phyloP scores from a whole-genome alignment of 2,329 filamentous ascomycete genomes.

The Cercospora brassicicola region DNA sequence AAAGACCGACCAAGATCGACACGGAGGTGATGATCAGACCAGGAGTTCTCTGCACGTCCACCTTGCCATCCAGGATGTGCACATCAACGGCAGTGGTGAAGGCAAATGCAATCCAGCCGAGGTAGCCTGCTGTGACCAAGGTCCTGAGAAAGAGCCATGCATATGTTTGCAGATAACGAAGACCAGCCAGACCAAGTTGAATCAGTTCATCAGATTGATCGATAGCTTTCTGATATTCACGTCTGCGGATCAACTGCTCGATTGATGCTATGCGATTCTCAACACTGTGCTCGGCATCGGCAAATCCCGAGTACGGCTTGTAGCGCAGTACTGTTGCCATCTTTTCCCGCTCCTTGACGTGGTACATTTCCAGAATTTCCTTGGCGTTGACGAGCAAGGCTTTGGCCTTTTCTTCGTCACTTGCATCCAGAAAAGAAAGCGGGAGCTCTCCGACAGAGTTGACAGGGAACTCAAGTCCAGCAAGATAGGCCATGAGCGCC shows the following conservation, averaged over 20 bases:
- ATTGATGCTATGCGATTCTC: conserved; percentile 69
- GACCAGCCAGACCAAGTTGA: conserved; percentile 71
- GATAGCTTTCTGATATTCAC: conserved; percentile 74
- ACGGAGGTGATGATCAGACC: conserved; percentile 67
- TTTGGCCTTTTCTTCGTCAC: conserved; percentile 73
- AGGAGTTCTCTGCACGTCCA: conserved; percentile 63
- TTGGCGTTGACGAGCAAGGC: conserved; percentile 81
- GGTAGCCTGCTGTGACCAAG: conserved; percentile 83
- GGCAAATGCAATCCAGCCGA: conserved; percentile 94
- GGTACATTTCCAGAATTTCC: conserved; percentile 92
- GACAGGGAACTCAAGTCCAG: conserved; percentile 84
- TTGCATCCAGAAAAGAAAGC: conserved; percentile 73
- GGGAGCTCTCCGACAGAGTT: conserved; percentile 96
- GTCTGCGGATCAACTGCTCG: conserved; percentile 63
- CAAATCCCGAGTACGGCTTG: conserved; percentile 70
- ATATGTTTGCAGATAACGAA: conserved; percentile 95
- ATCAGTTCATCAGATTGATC: conserved; percentile 74
- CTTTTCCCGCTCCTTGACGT: conserved; percentile 87
- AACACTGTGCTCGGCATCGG: conserved; percentile 61
- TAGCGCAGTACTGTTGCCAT: conserved; percentile 73
- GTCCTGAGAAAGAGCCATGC: conserved; percentile 95
- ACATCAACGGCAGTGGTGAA: conserved; percentile 84
- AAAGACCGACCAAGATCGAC: conserved; percentile 72
- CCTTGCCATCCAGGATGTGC: conserved; percentile 74
- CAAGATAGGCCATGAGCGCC: conserved; percentile 90